These are phyloP conservation scores for Athelia psychrophila DNA, from an alignment of 1,284 basidiomycete genomes.

Conservation along the genomic window DNA sequence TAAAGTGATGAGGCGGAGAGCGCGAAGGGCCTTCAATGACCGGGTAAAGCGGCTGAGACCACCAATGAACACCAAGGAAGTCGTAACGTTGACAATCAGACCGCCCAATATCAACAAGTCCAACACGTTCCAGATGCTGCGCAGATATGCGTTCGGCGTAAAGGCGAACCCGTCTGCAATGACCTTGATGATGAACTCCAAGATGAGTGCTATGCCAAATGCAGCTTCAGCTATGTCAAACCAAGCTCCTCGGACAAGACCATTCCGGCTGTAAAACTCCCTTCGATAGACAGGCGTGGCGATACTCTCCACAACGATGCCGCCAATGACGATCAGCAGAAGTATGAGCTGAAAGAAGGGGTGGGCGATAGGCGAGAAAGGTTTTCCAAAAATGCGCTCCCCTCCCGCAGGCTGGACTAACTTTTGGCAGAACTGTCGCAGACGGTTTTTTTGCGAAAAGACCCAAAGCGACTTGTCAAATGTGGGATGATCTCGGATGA, in stretches of 20 bases:
- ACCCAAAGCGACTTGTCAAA: constrained; percentile 93
- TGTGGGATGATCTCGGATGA: constrained; percentile 86
- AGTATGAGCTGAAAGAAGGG: constrained; percentile 77
- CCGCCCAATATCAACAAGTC: constrained; percentile 88
- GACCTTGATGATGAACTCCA: constrained; percentile 90
- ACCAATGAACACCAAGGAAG: constrained; percentile 76
- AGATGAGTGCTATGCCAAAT: constrained; percentile 75
- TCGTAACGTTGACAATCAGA: constrained; percentile 79
- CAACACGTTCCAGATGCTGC: constrained; percentile 90
- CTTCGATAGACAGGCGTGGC: constrained; percentile 89
- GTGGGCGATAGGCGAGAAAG: constrained; percentile 65
- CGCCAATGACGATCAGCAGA: constrained; percentile 78
- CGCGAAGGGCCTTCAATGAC: constrained; percentile 87
- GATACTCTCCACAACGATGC: constrained; percentile 81
- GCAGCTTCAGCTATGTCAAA: constrained; percentile 83
- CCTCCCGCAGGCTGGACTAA: constrained; percentile 84
- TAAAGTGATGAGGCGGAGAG: constrained; percentile 88
- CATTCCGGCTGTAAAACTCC: constrained; percentile 65
- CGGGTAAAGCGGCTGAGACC: constrained; percentile 83
- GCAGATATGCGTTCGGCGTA: constrained; percentile 92
- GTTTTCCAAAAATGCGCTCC: constrained; percentile 78
- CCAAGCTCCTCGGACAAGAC: constrained; percentile 73
- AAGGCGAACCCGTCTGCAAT: constrained; percentile 92
- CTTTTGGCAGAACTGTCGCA: constrained; percentile 82
- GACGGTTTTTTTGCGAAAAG: constrained; percentile 76